Evolutionary conservation across 495 filamentous ascomycete genomes (phyloP).

Genomic region (Podospora comata): DNA sequence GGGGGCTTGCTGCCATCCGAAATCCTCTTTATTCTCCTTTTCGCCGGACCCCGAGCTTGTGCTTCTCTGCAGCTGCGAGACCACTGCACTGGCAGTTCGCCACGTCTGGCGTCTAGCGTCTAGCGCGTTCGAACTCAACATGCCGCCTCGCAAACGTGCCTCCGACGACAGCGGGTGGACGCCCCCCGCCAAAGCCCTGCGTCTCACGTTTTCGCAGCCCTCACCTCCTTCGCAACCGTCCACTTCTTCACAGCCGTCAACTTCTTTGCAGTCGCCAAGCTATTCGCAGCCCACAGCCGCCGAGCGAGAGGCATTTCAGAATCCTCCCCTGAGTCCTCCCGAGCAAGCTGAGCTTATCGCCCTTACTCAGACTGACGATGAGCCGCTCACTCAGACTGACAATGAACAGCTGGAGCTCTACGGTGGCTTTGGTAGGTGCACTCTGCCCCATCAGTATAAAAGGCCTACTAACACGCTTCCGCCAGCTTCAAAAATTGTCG

Average conservation of each 20-base stretch:
- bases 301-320: conserved; percentile 4
- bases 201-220: not conserved
- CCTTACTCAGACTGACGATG: conserved; percentile 50
- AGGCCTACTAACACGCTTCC: not conserved
- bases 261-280: not conserved
- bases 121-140: not conserved
- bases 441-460: not conserved
- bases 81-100: not conserved
- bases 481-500: conserved; percentile 64
- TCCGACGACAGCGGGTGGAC: not conserved
- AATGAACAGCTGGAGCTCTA: conserved; percentile 51
- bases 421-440: conserved; percentile 40
- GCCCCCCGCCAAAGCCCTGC: not conserved
- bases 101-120: not conserved
- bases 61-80: not conserved
- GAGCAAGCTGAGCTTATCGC: conserved; percentile 37
- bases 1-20: not conserved
- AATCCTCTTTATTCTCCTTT: not conserved
- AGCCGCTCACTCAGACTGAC: conserved; percentile 47
- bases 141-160: conserved; percentile 5
- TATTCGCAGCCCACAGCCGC: not conserved
- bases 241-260: conserved; percentile 1
- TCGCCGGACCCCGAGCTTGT: too few species aligned
- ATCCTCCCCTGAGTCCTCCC: not conserved
- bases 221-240: too few species aligned